Conservation (phyloP, 2,329 filamentous ascomycete species). For the Endothia cerciana region DNA sequence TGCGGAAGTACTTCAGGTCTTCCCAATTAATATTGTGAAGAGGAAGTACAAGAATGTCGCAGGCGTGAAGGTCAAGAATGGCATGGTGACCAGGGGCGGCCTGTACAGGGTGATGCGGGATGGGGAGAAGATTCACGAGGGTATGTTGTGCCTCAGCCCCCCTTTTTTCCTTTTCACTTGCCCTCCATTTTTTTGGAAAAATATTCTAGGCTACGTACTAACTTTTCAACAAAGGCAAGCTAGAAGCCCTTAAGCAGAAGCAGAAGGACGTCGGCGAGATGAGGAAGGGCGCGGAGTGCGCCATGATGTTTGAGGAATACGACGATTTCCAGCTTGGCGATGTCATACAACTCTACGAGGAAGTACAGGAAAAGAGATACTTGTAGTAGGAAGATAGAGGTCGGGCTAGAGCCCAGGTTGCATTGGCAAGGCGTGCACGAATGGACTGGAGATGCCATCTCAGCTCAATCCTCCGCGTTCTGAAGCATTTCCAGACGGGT, state of each 20-base stretch:
- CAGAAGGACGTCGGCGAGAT: constrained; percentile 92
- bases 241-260: constrained; percentile 83
- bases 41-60: constrained; percentile 76
- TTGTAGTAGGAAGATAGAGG: constrained; percentile 48
- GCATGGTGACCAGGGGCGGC: constrained; percentile 64
- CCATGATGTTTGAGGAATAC: constrained; percentile 82
- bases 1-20: constrained; percentile 81
- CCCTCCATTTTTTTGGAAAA: too few species aligned
- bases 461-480: not conserved
- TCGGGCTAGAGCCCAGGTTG: constrained; percentile 3
- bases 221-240: constrained; percentile 60
- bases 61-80: constrained; percentile 86
- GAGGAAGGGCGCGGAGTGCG: constrained; percentile 92
- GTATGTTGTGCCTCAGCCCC: constrained; percentile 56
- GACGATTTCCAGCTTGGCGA: constrained; percentile 79
- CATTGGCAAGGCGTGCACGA: constrained; percentile 6
- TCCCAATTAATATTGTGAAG: constrained; percentile 80
- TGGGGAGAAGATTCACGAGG: constrained; percentile 76
- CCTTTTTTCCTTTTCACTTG: constrained; percentile 12
- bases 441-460: constrained; percentile 3
- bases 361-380: constrained; percentile 70
- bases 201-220: constrained; percentile 19
- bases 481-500: not conserved
- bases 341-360: constrained; percentile 85
- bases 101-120: constrained; percentile 74